Percentiles rank a stretch among this genome's conserved stretches.
These are phyloP conservation scores for Suillus placidus DNA, from an alignment of 768 basidiomycete genomes.

Conservation along the genomic window DNA sequence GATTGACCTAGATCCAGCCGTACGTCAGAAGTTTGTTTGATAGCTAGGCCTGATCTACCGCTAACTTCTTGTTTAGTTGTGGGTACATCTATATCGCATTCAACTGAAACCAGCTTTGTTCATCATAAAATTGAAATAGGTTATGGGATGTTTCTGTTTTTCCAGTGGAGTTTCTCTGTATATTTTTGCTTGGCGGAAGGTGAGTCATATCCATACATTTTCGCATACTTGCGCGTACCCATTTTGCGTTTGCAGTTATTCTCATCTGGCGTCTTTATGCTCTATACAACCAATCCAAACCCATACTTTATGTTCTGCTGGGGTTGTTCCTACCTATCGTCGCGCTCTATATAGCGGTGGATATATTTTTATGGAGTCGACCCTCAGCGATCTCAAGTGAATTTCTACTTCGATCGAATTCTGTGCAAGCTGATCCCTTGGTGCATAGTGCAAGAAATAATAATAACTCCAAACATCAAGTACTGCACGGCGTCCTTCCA, in stretches of 20 bases:
- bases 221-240: neutral
- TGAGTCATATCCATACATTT: neutral
- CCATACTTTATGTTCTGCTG: neutral
- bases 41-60: no score
- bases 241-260: neutral
- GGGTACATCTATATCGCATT: no score
- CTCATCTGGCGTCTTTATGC: slow-evolving; percentile 5
- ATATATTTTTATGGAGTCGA: neutral
- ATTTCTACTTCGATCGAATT: neutral
- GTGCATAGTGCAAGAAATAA: neutral
- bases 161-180: neutral
- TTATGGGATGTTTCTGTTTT: neutral
- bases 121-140: neutral
- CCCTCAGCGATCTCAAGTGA: neutral
- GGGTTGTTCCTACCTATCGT: neutral
- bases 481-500: neutral
- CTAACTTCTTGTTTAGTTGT: neutral
- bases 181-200: neutral
- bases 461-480: neutral
- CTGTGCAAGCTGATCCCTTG: neutral
- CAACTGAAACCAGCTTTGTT: no score
- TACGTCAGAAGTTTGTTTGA: neutral
- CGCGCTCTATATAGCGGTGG: neutral
- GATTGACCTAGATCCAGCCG: neutral
- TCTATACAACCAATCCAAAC: neutral